A percentile compares a stretch with the other conserved stretches of the same genome.
phyloP scores from a whole-genome alignment of 305 asterid species.

The Fraxinus greggii region DNA sequence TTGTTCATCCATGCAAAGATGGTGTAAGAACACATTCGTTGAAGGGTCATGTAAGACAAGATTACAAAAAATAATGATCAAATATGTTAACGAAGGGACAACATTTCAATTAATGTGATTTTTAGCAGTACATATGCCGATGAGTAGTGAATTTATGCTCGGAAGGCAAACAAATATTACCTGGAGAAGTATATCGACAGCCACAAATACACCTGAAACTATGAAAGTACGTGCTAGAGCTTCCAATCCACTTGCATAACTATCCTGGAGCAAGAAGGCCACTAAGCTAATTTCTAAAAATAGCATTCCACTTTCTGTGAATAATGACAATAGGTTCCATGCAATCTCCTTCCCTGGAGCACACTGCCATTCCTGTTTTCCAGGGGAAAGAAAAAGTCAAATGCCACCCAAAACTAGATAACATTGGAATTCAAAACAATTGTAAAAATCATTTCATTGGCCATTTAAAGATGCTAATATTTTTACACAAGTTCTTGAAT shows the following conservation, averaged over 20 bases:
- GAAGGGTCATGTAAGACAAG: not conserved
- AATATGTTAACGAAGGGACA: not conserved
- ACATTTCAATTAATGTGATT: not conserved
- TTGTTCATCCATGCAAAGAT: not conserved
- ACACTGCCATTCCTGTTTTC: constrained; percentile 83
- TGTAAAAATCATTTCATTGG: not conserved
- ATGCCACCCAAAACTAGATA: not conserved
- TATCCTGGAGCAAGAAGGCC: constrained; percentile 78
- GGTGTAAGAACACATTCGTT: not conserved
- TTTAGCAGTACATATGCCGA: constrained; percentile 1
- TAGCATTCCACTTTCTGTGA: constrained; percentile 65
- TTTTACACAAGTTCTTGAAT: not conserved
- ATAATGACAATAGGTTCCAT: constrained; percentile 71
- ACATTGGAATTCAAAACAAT: not conserved
- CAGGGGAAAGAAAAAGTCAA: constrained; percentile 10
- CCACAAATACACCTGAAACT: constrained; percentile 73
- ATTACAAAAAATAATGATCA: not conserved
- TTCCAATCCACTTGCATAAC: constrained; percentile 76
- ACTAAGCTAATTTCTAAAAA: constrained; percentile 70
- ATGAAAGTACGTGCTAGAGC: constrained; percentile 69
- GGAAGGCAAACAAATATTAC: constrained; percentile 35
- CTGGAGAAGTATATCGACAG: constrained; percentile 71
- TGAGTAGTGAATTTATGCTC: not conserved
- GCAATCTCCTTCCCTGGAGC: constrained; percentile 56
- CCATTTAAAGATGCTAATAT: not conserved